Evolutionary conservation across 2,329 filamentous ascomycete genomes (phyloP).

Genomic region (Monilinia fructigena): DNA sequence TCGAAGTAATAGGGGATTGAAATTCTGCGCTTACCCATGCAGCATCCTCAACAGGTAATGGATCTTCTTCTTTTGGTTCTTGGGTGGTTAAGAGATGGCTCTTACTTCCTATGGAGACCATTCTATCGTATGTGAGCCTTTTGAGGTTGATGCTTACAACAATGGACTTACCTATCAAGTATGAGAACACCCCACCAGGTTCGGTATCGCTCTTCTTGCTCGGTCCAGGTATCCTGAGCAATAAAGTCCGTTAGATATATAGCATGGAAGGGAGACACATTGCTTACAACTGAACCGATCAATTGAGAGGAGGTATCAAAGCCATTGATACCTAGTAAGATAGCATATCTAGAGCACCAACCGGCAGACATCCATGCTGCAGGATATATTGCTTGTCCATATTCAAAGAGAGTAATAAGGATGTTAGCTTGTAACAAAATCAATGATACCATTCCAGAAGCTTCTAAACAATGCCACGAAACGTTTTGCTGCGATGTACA

Average conservation of each 20-base stretch:
- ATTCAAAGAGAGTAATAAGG: conserved; percentile 49
- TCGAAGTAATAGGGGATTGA: neutral
- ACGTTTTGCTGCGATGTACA: conserved; percentile 47
- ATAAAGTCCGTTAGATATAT: conserved; percentile 13
- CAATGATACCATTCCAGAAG: conserved; percentile 45
- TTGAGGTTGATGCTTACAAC: neutral
- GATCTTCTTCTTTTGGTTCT: conserved; percentile 34
- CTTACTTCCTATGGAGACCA: conserved; percentile 38
- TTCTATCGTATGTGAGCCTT: conserved; percentile 30
- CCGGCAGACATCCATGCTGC: conserved; percentile 51
- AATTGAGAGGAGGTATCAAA: conserved; percentile 41
- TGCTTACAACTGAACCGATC: conserved; percentile 42
- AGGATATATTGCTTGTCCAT: conserved; percentile 51
- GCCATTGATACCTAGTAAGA: conserved; percentile 47
- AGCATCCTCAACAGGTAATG: conserved; percentile 39
- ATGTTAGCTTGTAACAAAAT: conserved; percentile 48
- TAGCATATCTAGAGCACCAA: conserved; percentile 47
- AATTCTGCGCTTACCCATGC: conserved; percentile 42
- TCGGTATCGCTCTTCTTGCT: conserved; percentile 48
- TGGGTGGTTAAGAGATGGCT: conserved; percentile 36
- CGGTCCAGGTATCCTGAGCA: conserved; percentile 46
- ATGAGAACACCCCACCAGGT: conserved; percentile 52
- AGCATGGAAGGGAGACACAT: neutral
- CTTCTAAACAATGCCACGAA: conserved; percentile 47
- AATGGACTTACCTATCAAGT: conserved; percentile 43